These are phyloP conservation scores for Pinus albicaulis DNA, from an alignment of 75 land plant genomes.

Conservation along the genomic window DNA sequence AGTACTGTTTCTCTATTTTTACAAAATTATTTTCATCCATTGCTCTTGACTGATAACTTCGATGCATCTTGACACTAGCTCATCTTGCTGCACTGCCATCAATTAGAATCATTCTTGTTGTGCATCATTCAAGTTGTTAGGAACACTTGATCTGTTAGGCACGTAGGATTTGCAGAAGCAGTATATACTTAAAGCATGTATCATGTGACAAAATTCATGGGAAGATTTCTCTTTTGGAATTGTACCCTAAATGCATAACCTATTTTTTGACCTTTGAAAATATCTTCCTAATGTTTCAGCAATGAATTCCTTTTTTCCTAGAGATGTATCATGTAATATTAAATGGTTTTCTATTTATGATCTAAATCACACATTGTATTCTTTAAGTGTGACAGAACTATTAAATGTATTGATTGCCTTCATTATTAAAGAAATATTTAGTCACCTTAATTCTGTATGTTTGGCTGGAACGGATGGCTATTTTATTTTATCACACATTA, in stretches of 20 bases:
- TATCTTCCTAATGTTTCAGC: background rate
- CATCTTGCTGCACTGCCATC: too few species aligned
- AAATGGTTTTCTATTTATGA: conserved; percentile 1
- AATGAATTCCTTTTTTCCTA: background rate
- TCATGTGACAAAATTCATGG: too few species aligned
- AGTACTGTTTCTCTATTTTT: too few species aligned
- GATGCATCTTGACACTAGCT: background rate
- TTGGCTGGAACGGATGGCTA: background rate
- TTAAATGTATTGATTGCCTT: too few species aligned
- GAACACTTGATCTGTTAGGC: background rate
- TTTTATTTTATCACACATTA: background rate
- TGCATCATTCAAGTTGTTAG: background rate
- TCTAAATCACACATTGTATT: background rate
- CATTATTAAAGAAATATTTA: background rate
- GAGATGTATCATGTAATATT: background rate
- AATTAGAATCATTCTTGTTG: too few species aligned
- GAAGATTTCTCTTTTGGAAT: background rate
- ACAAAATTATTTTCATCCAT: too few species aligned
- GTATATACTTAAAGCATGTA: background rate
- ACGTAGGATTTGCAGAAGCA: background rate
- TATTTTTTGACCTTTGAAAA: background rate
- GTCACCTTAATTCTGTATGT: background rate
- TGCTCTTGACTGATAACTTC: background rate
- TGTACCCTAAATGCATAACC: background rate
- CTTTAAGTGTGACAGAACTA: background rate